Conservation (phyloP, 2,329 filamentous ascomycete genomes). For the Ceratocystis destructans region DNA sequence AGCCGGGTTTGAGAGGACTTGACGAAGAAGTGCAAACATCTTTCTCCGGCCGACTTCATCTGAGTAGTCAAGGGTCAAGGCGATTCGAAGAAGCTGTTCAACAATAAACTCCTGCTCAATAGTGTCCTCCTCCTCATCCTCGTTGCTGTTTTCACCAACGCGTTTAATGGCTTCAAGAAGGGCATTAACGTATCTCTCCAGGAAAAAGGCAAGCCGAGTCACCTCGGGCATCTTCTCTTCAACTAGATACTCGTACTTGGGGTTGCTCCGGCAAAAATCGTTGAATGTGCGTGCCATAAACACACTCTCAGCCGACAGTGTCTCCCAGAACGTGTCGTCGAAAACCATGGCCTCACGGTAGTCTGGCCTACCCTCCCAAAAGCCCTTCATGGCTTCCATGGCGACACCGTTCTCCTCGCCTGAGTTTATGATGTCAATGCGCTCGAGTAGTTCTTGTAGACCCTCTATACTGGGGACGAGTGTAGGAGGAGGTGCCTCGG, state of each 20-base stretch:
- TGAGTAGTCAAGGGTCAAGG: constrained; percentile 86
- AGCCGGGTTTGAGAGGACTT: constrained; percentile 71
- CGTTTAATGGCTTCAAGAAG: constrained; percentile 51
- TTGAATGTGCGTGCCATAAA: constrained; percentile 91
- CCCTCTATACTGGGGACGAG: constrained; percentile 60
- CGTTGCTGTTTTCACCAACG: constrained; percentile 40
- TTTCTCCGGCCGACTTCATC: constrained; percentile 90
- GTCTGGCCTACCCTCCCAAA: constrained; percentile 86
- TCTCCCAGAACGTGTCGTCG: constrained; percentile 65
- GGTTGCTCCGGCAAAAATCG: constrained; percentile 69
- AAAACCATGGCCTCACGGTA: constrained; percentile 61
- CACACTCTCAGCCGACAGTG: constrained; percentile 67
- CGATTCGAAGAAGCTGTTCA: constrained; percentile 87
- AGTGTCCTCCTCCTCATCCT: constrained; percentile 65
- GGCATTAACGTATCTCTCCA: constrained; percentile 64
- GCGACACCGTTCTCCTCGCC: constrained; percentile 82
- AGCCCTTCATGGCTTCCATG: constrained; percentile 84
- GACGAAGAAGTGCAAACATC: constrained; percentile 84
- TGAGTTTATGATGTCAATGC: constrained; percentile 84
- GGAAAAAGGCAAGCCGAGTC: constrained; percentile 73
- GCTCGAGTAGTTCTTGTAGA: constrained; percentile 77
- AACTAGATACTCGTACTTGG: constrained; percentile 57
- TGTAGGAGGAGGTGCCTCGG: constrained; percentile 35
- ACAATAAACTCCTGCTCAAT: constrained; percentile 91
- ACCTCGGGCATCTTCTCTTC: constrained; percentile 95